phyloP scores from a whole-genome alignment of 176 grass and related monocot species.

The Saccharum officinarum region DNA sequence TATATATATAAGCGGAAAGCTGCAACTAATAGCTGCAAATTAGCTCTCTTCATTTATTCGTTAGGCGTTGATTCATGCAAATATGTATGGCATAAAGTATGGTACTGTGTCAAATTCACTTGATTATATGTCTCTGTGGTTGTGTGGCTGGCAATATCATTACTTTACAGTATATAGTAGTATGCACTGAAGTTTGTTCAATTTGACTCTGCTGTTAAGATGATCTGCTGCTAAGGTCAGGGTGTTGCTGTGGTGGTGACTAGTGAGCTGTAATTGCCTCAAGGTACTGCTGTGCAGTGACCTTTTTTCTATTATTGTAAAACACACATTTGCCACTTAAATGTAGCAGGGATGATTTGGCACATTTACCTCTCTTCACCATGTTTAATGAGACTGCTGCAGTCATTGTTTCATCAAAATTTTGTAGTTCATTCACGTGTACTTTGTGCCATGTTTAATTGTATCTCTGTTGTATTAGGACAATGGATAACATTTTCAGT shows the following conservation, averaged over 20 bases:
- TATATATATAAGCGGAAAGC: no score
- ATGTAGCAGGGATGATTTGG: background rate
- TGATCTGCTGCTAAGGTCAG: background rate
- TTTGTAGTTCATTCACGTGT: no score
- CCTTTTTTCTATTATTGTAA: background rate
- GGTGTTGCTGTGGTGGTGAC: background rate
- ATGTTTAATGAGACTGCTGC: background rate
- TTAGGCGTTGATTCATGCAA: background rate
- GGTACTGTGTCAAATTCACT: background rate
- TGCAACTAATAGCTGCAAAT: background rate
- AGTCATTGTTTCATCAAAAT: no score
- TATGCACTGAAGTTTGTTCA: background rate
- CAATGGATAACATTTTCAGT: no score
- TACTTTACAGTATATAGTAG: background rate
- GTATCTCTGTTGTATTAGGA: no score
- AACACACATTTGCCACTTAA: background rate
- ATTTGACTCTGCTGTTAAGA: constrained; percentile 1
- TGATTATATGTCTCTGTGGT: background rate
- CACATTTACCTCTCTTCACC: constrained; percentile 1
- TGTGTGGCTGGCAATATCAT: background rate
- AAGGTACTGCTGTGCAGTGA: background rate
- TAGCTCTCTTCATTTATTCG: background rate
- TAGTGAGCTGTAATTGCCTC: background rate
- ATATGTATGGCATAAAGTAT: background rate
- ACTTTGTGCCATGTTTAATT: no score